phyloP scores from a whole-genome alignment of 169 alveolate species.

The Ichthyophthirius multifiliis region DNA sequence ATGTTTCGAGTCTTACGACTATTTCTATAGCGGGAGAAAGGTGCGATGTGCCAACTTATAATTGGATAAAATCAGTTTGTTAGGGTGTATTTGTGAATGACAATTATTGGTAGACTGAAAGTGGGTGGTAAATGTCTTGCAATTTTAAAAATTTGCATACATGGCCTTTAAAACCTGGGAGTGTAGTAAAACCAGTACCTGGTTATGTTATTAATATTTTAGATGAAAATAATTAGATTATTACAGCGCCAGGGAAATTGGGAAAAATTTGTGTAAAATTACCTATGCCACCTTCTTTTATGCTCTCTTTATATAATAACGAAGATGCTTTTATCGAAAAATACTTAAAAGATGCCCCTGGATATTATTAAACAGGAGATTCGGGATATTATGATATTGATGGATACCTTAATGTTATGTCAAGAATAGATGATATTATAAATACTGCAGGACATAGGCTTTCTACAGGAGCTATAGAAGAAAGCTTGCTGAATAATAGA shows the following conservation, averaged over 20 bases:
- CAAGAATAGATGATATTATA: constrained; percentile 87
- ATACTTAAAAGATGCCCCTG: constrained; percentile 72
- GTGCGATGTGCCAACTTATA: constrained; percentile 84
- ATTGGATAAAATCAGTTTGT: constrained; percentile 69
- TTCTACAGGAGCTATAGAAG: constrained; percentile 86
- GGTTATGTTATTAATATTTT: constrained; percentile 80
- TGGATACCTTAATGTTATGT: constrained; percentile 83
- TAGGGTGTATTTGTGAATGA: constrained; percentile 59
- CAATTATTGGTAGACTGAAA: constrained; percentile 89
- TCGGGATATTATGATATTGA: constrained; percentile 72
- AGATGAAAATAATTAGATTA: constrained; percentile 66
- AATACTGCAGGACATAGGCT: constrained; percentile 88
- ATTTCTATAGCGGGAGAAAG: constrained; percentile 88
- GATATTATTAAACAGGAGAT: constrained; percentile 64
- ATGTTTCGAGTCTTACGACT: constrained; percentile 58
- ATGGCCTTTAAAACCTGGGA: background rate
- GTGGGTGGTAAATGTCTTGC: constrained; percentile 87
- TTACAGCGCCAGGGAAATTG: constrained; percentile 43
- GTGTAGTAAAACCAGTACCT: constrained; percentile 82
- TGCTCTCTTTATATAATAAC: constrained; percentile 79
- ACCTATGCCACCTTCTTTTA: constrained; percentile 89
- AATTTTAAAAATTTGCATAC: constrained; percentile 48
- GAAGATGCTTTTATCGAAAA: constrained; percentile 76
- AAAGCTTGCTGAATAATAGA: constrained; percentile 66
- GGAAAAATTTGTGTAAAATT: constrained; percentile 82